A percentile compares a stretch with the other conserved stretches of the same genome.
Evolutionary conservation across 371 early-diverging fungal genomes (phyloP).

Genomic region (Syncephalastrum monosporum): DNA sequence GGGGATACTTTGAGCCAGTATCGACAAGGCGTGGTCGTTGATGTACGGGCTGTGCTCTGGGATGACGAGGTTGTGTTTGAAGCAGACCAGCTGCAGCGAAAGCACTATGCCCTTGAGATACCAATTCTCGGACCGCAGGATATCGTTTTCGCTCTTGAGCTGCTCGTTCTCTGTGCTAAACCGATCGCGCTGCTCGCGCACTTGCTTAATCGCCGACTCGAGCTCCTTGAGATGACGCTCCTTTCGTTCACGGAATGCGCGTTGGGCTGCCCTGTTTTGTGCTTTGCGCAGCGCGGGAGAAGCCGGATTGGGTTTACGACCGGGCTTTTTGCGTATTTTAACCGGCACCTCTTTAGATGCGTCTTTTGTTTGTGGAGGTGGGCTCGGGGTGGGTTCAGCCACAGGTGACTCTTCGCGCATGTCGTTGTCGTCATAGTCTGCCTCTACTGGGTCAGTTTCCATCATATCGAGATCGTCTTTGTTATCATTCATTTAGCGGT

Average conservation of each 20-base stretch:
- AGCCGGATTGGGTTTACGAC: conserved; percentile 80
- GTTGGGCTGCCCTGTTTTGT: conserved; percentile 82
- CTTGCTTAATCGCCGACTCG: conserved; percentile 63
- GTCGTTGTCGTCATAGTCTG: no score
- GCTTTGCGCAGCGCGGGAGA: conserved; percentile 75
- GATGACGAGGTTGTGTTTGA: conserved; percentile 44
- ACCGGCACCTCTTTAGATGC: conserved; percentile 16
- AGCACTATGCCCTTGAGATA: conserved; percentile 58
- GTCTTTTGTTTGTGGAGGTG: not conserved
- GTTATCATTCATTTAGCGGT: no score
- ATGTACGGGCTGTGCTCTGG: conserved; percentile 47
- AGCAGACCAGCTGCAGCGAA: conserved; percentile 52
- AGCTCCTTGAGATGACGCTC: conserved; percentile 70
- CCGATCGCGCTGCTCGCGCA: conserved; percentile 60
- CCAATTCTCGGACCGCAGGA: conserved; percentile 64
- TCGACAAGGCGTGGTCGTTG: conserved; percentile 38
- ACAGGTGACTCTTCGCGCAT: no score
- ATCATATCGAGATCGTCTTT: no score
- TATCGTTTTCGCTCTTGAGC: conserved; percentile 51
- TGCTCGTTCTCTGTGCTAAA: conserved; percentile 50
- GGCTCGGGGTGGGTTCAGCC: no score
- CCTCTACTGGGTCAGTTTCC: no score
- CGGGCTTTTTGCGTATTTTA: conserved; percentile 72
- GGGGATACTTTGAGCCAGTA: conserved; percentile 43
- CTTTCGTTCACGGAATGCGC: conserved; percentile 82